Conservation (phyloP, 169 alveolate species). For the Plasmodium sp. region DNA sequence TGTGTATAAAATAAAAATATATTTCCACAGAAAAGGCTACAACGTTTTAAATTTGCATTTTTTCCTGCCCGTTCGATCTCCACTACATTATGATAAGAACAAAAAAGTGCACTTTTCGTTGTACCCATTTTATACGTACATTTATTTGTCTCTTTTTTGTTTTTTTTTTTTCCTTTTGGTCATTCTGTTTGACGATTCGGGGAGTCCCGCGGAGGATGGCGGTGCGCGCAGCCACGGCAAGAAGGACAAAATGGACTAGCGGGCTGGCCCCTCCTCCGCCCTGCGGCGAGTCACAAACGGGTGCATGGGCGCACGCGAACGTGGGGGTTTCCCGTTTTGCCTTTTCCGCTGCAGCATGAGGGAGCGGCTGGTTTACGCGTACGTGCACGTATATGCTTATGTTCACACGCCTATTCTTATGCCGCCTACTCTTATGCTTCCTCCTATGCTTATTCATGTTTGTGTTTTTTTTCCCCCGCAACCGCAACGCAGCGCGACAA, state of each 20-base stretch:
- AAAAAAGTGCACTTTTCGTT: slow-evolving; percentile 27
- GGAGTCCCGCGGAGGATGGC: not conserved
- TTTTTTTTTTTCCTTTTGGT: slow-evolving; percentile 35
- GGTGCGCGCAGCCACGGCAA: not conserved
- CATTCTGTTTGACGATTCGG: slow-evolving; percentile 46
- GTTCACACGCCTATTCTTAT: not conserved
- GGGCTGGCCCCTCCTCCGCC: not conserved
- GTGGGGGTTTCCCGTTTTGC: not conserved
- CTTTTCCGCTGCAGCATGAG: not conserved
- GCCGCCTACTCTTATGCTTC: too few species aligned
- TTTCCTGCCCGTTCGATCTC: slow-evolving; percentile 43
- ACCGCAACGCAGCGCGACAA: not conserved
- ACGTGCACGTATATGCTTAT: not conserved
- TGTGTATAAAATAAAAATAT: slow-evolving; percentile 63
- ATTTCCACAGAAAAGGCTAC: slow-evolving; percentile 57
- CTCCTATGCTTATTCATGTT: not conserved
- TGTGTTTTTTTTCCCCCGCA: not conserved
- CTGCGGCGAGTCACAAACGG: not conserved
- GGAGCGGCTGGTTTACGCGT: not conserved
- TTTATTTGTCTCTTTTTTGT: slow-evolving; percentile 45
- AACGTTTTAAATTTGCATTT: slow-evolving; percentile 55
- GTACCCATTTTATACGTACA: slow-evolving; percentile 69
- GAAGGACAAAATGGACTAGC: slow-evolving; percentile 2
- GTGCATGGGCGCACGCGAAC: not conserved
- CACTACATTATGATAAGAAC: slow-evolving; percentile 65